A percentile compares a stretch with the other conserved stretches of the same genome.
Evolutionary conservation across 1,284 basidiomycete species (phyloP).

Genomic region (Ceraceosorus guamensis): DNA sequence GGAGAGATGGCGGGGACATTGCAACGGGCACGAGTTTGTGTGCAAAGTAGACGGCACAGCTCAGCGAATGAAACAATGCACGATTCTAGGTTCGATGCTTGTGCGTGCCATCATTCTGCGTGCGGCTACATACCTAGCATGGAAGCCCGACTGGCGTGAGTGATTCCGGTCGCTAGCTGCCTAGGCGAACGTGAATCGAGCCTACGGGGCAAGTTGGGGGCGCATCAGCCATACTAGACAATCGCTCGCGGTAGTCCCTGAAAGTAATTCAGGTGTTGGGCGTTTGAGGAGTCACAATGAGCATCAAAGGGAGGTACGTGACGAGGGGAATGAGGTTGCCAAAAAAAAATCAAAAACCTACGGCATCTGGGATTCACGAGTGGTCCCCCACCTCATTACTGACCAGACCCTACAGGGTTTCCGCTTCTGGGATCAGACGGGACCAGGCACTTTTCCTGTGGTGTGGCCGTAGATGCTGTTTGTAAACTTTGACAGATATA

Average conservation of each 20-base stretch:
- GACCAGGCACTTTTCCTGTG: conserved; percentile 72
- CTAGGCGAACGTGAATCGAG: too few species aligned
- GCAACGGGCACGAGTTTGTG: too few species aligned
- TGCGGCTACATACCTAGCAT: not conserved
- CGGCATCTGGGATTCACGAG: conserved; percentile 72
- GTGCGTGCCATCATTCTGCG: too few species aligned
- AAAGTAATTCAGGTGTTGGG: not conserved
- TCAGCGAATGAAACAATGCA: too few species aligned
- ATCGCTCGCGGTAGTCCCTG: not conserved
- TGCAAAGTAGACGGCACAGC: too few species aligned
- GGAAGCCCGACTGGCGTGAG: not conserved
- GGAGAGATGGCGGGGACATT: too few species aligned
- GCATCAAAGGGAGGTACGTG: not conserved
- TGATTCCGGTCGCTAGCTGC: too few species aligned
- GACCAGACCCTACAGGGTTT: conserved; percentile 70
- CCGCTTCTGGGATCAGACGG: conserved; percentile 72
- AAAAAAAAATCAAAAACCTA: conserved; percentile 54
- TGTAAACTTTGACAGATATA: too few species aligned
- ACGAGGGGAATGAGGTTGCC: not conserved
- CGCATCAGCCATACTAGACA: not conserved
- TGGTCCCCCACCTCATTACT: conserved; percentile 78
- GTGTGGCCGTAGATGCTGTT: conserved; percentile 70
- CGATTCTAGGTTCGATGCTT: too few species aligned
- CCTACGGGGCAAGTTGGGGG: not conserved
- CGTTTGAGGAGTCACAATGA: not conserved